These are phyloP conservation scores for Hemileccinum rubropunctum DNA, from an alignment of 768 basidiomycete genomes.

Conservation along the genomic window DNA sequence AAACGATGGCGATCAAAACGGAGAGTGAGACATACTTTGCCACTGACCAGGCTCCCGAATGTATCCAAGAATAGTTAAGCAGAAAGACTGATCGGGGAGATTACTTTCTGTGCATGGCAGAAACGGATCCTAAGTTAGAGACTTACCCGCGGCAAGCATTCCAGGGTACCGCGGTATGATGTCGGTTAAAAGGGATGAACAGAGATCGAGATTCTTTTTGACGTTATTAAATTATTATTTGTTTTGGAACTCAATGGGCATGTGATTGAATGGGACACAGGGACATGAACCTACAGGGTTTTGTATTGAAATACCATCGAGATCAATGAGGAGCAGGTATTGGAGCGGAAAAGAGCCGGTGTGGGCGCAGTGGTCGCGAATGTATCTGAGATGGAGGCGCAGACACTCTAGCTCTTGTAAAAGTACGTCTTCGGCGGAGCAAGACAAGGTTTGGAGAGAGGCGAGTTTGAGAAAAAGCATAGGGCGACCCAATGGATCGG, in stretches of 20 bases:
- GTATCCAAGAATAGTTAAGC: conserved; percentile 72
- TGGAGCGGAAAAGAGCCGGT: conserved; percentile 50
- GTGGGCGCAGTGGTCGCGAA: conserved; percentile 38
- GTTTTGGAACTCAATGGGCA: conserved; percentile 5
- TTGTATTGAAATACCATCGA: conserved; percentile 53
- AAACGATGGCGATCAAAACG: conserved; percentile 1
- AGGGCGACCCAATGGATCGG: conserved; percentile 65
- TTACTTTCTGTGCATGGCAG: background rate
- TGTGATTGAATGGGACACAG: conserved; percentile 4
- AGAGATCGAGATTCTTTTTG: conserved; percentile 54
- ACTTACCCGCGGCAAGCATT: conserved; percentile 66
- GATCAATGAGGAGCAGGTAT: conserved; percentile 66
- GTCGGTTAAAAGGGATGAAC: conserved; percentile 64
- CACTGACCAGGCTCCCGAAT: conserved; percentile 65
- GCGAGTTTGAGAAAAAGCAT: conserved; percentile 53
- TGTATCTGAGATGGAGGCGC: conserved; percentile 49
- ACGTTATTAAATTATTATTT: background rate
- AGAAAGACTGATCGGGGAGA: conserved; percentile 50
- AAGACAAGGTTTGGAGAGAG: conserved; percentile 38
- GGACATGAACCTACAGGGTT: conserved; percentile 45
- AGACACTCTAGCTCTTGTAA: conserved; percentile 55
- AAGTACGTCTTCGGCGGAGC: conserved; percentile 41
- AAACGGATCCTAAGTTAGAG: conserved; percentile 5
- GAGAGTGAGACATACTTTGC: conserved; percentile 48
- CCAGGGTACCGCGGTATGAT: conserved; percentile 71